These are phyloP conservation scores for Cavenderia fasciculata DNA, from an alignment of 78 protist species.

Conservation along the genomic window DNA sequence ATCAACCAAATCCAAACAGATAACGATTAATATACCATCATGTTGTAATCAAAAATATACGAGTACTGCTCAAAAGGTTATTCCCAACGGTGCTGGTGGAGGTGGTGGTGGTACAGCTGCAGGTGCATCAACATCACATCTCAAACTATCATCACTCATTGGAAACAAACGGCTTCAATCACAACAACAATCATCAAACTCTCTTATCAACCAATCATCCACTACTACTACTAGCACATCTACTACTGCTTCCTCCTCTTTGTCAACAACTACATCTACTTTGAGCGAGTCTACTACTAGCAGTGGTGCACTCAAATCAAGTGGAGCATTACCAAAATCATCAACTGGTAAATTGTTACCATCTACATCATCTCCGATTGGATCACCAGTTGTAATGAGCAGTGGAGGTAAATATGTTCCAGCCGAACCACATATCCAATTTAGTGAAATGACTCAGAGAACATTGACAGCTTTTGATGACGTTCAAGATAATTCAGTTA, in stretches of 20 bases:
- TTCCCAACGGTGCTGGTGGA: no score
- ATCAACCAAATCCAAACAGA: slow-evolving; percentile 4
- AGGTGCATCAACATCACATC: not conserved
- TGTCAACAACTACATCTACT: not conserved
- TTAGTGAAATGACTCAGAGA: slow-evolving; percentile 36
- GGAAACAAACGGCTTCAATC: not conserved
- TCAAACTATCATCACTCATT: not conserved
- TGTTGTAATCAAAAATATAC: not conserved
- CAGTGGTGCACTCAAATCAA: no score
- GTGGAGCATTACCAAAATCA: no score
- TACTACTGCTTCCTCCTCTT: not conserved
- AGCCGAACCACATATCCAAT: slow-evolving; percentile 55
- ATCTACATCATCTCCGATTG: not conserved
- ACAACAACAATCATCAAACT: not conserved
- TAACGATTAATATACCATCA: slow-evolving; percentile 50
- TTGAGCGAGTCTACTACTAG: not conserved
- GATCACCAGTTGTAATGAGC: not conserved
- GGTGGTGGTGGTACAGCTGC: not conserved
- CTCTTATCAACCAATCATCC: not conserved
- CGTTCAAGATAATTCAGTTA: slow-evolving; percentile 30
- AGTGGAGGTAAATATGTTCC: slow-evolving; percentile 63
- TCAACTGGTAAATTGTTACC: no score
- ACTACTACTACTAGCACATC: not conserved
- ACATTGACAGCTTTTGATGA: slow-evolving; percentile 60
- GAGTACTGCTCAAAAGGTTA: no score